Conservation (phyloP, 2,329 filamentous ascomycete species). For the Juglanconis oblonga region DNA sequence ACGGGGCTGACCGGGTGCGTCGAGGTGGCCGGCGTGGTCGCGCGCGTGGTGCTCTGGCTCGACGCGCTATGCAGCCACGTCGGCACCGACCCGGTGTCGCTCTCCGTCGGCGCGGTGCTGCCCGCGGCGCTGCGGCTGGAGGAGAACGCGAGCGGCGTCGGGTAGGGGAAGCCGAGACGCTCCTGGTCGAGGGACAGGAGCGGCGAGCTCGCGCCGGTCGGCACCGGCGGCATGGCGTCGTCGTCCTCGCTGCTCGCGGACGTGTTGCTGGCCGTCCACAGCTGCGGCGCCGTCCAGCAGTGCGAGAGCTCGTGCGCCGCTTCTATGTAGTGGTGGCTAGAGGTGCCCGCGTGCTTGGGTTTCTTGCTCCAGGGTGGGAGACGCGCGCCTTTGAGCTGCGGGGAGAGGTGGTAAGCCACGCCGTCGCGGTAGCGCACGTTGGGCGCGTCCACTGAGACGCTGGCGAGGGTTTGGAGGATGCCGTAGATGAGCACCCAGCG, state of each 20-base stretch:
- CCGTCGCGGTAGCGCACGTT: slow-evolving; percentile 48
- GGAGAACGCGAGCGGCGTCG: slow-evolving; percentile 22
- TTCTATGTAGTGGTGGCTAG: slow-evolving; percentile 25
- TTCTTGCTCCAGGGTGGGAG: slow-evolving; percentile 50
- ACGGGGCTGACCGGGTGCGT: background rate
- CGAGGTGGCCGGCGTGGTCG: background rate
- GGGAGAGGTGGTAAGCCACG: slow-evolving; percentile 56
- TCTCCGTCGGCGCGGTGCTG: background rate
- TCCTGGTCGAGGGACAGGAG: background rate
- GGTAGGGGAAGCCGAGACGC: slow-evolving; percentile 23
- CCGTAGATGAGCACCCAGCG: slow-evolving; percentile 62
- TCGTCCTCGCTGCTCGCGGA: slow-evolving; percentile 16
- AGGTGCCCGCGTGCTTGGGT: slow-evolving; percentile 27
- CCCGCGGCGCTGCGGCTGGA: slow-evolving; percentile 13
- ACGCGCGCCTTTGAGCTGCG: slow-evolving; percentile 48
- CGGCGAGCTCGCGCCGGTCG: background rate
- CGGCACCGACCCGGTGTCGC: background rate
- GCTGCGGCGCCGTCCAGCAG: slow-evolving; percentile 47
- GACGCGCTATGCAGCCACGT: background rate
- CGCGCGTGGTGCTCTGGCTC: background rate
- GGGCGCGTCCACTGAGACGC: slow-evolving; percentile 56
- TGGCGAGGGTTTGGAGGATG: slow-evolving; percentile 57
- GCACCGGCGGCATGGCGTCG: background rate
- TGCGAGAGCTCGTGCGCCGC: slow-evolving; percentile 49
- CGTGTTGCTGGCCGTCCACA: slow-evolving; percentile 35